A percentile compares a stretch with the other conserved stretches of the same genome.
These are phyloP conservation scores for Mrakia hoshinonis DNA, from an alignment of 768 basidiomycete genomes.

Conservation along the genomic window DNA sequence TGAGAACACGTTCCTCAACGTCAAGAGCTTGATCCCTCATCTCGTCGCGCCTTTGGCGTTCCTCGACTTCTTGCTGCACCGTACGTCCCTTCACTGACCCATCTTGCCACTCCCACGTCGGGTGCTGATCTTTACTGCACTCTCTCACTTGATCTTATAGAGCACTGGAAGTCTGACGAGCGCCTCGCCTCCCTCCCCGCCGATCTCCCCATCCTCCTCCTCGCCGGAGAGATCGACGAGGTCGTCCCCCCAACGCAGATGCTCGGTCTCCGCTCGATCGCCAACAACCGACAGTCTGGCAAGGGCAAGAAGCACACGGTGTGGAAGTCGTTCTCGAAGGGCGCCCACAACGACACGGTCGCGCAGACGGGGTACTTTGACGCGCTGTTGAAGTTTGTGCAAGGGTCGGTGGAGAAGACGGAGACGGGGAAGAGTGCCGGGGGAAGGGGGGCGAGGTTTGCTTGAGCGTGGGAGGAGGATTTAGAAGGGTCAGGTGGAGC, in stretches of 20 bases:
- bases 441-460: constrained; percentile 6
- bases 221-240: constrained; percentile 64
- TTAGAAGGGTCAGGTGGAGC: no score
- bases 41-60: constrained; percentile 15
- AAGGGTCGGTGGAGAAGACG: constrained; percentile 3
- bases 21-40: constrained; percentile 39
- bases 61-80: constrained; percentile 16
- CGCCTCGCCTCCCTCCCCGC: constrained; percentile 48
- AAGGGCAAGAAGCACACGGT: constrained; percentile 18
- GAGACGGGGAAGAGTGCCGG: neutral
- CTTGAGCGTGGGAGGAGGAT: neutral
- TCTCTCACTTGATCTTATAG: constrained; percentile 26
- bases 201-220: constrained; percentile 61
- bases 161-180: constrained; percentile 75
- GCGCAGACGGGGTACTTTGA: constrained; percentile 27
- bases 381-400: constrained; percentile 22
- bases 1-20: constrained; percentile 87
- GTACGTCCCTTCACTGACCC: neutral
- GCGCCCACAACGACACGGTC: constrained; percentile 30
- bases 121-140: neutral
- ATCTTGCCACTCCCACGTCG: neutral
- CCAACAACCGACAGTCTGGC: constrained; percentile 16
- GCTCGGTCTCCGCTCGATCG: constrained; percentile 36
- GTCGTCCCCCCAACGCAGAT: constrained; percentile 70
- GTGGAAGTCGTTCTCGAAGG: constrained; percentile 15